Conservation (phyloP, 2,329 filamentous ascomycete species). For the Chrysosporium keratinophilum region DNA sequence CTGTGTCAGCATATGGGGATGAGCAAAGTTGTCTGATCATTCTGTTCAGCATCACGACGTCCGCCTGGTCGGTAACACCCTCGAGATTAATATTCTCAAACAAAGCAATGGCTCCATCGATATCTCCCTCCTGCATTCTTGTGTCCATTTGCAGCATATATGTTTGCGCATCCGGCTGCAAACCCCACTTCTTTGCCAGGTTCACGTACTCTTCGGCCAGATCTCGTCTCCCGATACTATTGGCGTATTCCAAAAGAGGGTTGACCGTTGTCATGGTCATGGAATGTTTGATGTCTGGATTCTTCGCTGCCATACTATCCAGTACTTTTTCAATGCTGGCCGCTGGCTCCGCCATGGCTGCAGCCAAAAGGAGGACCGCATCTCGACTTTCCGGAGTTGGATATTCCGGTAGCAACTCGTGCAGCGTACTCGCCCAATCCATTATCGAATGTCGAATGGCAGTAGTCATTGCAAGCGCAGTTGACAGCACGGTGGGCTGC, state of each 20-base stretch:
- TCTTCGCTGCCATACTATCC: slow-evolving; percentile 48
- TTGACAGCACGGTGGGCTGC: slow-evolving; percentile 39
- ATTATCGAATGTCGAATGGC: slow-evolving; percentile 50
- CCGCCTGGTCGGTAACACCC: slow-evolving; percentile 46
- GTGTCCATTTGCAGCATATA: slow-evolving; percentile 67
- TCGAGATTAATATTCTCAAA: slow-evolving; percentile 47
- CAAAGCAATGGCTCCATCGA: slow-evolving; percentile 49
- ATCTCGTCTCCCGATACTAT: slow-evolving; percentile 57
- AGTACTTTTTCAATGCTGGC: slow-evolving; percentile 67
- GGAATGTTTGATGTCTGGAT: slow-evolving; percentile 35
- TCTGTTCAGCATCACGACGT: slow-evolving; percentile 58
- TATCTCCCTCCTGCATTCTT: slow-evolving; percentile 59
- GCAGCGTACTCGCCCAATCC: slow-evolving; percentile 53
- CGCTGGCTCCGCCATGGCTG: slow-evolving; percentile 58
- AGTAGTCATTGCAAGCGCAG: slow-evolving; percentile 49
- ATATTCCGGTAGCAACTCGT: slow-evolving; percentile 40
- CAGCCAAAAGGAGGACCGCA: slow-evolving; percentile 63
- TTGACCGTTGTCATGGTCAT: slow-evolving; percentile 69
- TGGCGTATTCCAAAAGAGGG: slow-evolving; percentile 60
- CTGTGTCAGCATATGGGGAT: slow-evolving; percentile 62
- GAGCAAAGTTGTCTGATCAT: slow-evolving; percentile 40
- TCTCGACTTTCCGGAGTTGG: slow-evolving; percentile 55
- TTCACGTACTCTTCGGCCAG: slow-evolving; percentile 63
- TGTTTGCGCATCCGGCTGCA: slow-evolving; percentile 59
- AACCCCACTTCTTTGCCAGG: slow-evolving; percentile 54